These are phyloP conservation scores for Apiospora sp. DNA, from an alignment of 2,329 filamentous ascomycete species.

Conservation along the genomic window DNA sequence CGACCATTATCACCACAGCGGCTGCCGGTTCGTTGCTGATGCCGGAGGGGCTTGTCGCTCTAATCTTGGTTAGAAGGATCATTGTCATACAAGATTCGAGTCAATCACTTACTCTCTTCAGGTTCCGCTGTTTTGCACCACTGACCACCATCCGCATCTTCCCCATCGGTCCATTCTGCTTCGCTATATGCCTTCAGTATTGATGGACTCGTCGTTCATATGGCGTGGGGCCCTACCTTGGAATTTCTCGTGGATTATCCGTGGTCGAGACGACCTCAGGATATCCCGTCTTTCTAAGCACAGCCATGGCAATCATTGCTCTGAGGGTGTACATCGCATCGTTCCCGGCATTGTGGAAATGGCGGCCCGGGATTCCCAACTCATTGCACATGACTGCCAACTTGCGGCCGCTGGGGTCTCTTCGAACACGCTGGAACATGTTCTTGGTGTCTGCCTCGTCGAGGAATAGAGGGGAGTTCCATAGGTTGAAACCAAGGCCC, in stretches of 20 bases:
- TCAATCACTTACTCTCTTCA: constrained; percentile 27
- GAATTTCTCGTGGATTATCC: constrained; percentile 13
- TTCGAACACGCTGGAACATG: constrained; percentile 71
- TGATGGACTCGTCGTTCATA: constrained; percentile 7
- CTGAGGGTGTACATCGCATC: constrained; percentile 83
- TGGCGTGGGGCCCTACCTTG: background rate
- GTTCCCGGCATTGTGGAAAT: constrained; percentile 89
- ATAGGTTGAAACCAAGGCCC: constrained; percentile 68
- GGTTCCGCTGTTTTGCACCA: constrained; percentile 32
- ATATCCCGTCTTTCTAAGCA: constrained; percentile 38
- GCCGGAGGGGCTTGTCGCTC: background rate
- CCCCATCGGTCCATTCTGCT: constrained; percentile 44
- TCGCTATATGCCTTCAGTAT: constrained; percentile 25
- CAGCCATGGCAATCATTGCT: constrained; percentile 72
- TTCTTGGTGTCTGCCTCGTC: constrained; percentile 77
- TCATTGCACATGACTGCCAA: constrained; percentile 69
- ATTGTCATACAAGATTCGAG: background rate
- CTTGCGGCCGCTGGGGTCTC: constrained; percentile 59
- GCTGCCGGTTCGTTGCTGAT: background rate
- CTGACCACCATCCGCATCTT: constrained; percentile 40
- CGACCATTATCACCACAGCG: background rate
- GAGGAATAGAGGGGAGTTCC: constrained; percentile 60
- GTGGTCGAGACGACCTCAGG: constrained; percentile 26
- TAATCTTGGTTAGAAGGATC: background rate
- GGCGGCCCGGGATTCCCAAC: constrained; percentile 67